A percentile compares a stretch with the other conserved stretches of the same genome.
These are phyloP conservation scores for Neurospora sp. DNA, from an alignment of 495 filamentous ascomycete genomes.

Conservation along the genomic window DNA sequence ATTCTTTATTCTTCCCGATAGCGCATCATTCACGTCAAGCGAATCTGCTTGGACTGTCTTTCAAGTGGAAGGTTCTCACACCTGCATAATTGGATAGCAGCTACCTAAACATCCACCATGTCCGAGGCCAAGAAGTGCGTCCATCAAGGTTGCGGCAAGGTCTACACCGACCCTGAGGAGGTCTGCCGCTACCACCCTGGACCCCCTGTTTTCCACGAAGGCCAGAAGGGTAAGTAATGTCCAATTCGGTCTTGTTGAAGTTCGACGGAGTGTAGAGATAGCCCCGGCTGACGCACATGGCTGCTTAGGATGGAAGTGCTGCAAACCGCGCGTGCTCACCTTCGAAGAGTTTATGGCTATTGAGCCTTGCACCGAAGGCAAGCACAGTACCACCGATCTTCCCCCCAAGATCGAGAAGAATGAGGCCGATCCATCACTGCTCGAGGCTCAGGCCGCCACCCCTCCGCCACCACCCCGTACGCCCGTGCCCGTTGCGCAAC, in stretches of 20 bases:
- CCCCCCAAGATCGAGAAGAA: conserved; percentile 48
- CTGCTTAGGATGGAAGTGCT: conserved; percentile 93
- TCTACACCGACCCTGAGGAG: conserved; percentile 73
- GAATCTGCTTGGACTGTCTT: background rate
- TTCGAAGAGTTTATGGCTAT: conserved; percentile 98
- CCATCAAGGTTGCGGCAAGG: conserved; percentile 90
- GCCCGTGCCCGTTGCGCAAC: conserved; percentile 41
- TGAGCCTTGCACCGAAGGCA: conserved; percentile 86
- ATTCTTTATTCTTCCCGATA: background rate
- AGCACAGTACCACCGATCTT: conserved; percentile 73
- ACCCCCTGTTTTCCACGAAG: conserved; percentile 93
- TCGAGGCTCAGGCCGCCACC: conserved; percentile 19
- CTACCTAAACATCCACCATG: conserved; percentile 43
- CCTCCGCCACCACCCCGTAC: conserved; percentile 36
- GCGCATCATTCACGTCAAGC: background rate
- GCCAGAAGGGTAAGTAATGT: conserved; percentile 76
- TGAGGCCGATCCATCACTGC: conserved; percentile 22
- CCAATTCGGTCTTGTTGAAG: conserved; percentile 2
- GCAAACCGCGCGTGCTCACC: conserved; percentile 92
- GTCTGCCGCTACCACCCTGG: conserved; percentile 87
- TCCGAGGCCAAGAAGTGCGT: conserved; percentile 68
- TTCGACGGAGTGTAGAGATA: background rate
- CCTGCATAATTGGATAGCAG: background rate
- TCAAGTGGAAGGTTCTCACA: background rate
- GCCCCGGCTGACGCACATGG: background rate